Conservation (phyloP, 2,329 filamentous ascomycete genomes). For the Hymenoscyphus occultus region DNA sequence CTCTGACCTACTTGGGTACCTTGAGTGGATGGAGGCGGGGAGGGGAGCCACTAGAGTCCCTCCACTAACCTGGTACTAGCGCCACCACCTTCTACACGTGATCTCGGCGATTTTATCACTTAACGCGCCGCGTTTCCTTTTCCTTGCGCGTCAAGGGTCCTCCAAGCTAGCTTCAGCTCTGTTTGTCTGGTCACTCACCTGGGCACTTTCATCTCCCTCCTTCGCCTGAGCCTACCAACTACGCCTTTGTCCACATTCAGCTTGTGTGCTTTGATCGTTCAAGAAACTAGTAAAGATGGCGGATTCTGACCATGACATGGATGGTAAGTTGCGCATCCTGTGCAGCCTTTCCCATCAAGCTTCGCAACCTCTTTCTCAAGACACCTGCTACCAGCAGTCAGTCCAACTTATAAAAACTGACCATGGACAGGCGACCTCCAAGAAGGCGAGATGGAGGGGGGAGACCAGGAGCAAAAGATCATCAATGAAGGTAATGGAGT, state of each 20-base stretch:
- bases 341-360: not conserved
- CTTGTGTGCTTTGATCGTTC: not conserved
- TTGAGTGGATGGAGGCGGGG: not conserved
- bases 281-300: conserved; percentile 40
- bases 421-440: conserved; percentile 48
- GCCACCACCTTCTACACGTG: not conserved
- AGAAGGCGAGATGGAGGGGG: conserved; percentile 56
- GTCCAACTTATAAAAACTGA: conserved; percentile 12
- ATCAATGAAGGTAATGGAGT: conserved; percentile 78
- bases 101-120: conserved; percentile 14
- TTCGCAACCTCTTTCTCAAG: not conserved
- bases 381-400: no score
- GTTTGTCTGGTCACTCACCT: not conserved
- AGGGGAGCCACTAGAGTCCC: not conserved
- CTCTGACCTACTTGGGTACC: not conserved
- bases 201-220: not conserved
- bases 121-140: conserved; percentile 18
- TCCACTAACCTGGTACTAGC: no score
- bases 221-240: not conserved
- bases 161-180: not conserved
- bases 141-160: conserved; percentile 14
- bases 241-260: not conserved
- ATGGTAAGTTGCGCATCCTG: conserved; percentile 40
- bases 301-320: conserved; percentile 47
- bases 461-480: conserved; percentile 75